A percentile compares a stretch with the other conserved stretches of the same genome.
These are phyloP conservation scores for Metroxylon sagu DNA, from an alignment of 176 grass and related monocot genomes.

Conservation along the genomic window DNA sequence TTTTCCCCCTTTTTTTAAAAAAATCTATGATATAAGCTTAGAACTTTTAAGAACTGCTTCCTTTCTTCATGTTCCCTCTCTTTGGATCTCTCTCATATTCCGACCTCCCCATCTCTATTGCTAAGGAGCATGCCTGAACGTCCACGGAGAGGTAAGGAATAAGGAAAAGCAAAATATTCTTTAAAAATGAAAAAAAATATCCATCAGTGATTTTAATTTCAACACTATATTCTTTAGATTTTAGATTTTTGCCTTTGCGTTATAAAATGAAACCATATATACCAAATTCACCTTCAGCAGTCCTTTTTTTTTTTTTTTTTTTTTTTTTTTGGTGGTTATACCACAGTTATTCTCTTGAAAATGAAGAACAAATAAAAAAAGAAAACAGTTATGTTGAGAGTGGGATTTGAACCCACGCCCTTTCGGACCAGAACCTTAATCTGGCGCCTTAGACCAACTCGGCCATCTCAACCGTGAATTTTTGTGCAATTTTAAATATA, in stretches of 20 bases:
- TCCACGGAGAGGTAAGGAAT: conserved; percentile 63
- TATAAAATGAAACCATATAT: too few relatives aligned
- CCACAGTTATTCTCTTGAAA: too few relatives aligned
- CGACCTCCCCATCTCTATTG: not conserved
- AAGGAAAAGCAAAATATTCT: too few relatives aligned
- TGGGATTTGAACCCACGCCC: conserved; percentile 86
- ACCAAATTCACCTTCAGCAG: too few relatives aligned
- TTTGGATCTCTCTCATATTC: conserved; percentile 15
- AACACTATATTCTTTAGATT: too few relatives aligned
- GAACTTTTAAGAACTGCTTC: conserved; percentile 75
- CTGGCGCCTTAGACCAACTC: conserved; percentile 78
- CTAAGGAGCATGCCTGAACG: conserved; percentile 78
- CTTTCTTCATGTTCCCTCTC: conserved; percentile 29
- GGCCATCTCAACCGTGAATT: conserved; percentile 42
- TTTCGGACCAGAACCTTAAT: conserved; percentile 72
- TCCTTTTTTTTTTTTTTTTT: too few relatives aligned
- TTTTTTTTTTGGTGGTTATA: too few relatives aligned
- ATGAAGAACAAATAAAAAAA: too few relatives aligned
- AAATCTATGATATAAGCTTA: conserved; percentile 43
- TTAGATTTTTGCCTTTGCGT: too few relatives aligned
- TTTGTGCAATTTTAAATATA: too few relatives aligned
- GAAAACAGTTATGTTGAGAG: conserved; percentile 34
- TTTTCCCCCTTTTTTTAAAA: conserved; percentile 43
- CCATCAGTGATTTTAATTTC: too few relatives aligned
- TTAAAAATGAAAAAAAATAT: too few relatives aligned